Evolutionary conservation across 768 basidiomycete genomes (phyloP), one percentile per base, ranked within the genome.

Genomic region (Terana coerulea): DNA sequence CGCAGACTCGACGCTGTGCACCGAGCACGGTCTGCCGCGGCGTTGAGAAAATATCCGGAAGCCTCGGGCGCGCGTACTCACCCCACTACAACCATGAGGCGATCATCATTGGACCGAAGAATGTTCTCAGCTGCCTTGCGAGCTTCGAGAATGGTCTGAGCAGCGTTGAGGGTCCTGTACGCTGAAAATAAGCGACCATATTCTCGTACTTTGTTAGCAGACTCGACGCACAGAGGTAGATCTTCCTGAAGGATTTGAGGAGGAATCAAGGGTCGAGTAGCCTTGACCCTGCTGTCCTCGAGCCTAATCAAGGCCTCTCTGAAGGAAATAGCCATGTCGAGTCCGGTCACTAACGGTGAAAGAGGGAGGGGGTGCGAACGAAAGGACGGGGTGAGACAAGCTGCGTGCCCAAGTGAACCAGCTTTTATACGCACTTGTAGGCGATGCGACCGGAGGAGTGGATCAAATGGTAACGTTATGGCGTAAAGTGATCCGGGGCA

Each of bases 201-300:
- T 26, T 29, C 7, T n/a, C 36, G 15, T 5, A 37, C 36, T 37
- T 37, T n/a, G 36, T 19, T 28, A 29, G 30, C 17, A 17, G 36
- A 40, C n/a, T n/a, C n/a, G n/a, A 72, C 81, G 46, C 70, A 90
- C 88, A 92, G 70, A 36, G 91, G 91, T n/a, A 90, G 77, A 68
- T 98, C 94, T 67, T 98, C 94, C 59, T 89, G 88, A 1, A 98
- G 78, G 54, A 98, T 95, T 64, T 95, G 93, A 19, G 94, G 94
- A 45, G 94, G 94, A 51, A 98, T 94, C 50, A 98, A 71, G 25
- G 94, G 94, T 35, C 93, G 76, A 15, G 87, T 93, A 14, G 80
- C 85, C 65, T 82, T 92, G 48, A 98, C 93, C 39, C 94, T 76
- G 54, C 83, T 77, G 63, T 98, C 95, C 63, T 94, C 91, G 33